Conservation (phyloP, 2,329 filamentous ascomycete species). For the Triangularia setosa region DNA sequence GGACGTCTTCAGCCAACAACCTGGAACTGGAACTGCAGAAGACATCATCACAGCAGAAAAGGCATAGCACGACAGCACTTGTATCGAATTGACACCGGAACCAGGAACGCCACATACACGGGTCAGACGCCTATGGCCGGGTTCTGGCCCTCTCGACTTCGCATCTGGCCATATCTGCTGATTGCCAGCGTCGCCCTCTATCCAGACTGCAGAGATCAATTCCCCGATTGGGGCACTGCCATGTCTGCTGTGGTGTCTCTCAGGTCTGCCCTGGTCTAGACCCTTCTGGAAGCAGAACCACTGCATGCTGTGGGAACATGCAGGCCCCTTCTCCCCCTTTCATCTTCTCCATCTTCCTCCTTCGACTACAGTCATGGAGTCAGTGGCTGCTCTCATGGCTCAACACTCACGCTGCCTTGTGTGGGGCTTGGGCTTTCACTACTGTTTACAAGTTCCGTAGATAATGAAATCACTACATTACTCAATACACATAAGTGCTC, state of each 20-base stretch:
- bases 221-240: background rate
- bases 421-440: background rate
- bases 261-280: background rate
- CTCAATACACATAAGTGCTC: background rate
- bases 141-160: background rate
- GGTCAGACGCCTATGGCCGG: too few species aligned
- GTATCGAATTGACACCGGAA: too few species aligned
- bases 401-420: background rate
- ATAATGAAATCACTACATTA: background rate
- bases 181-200: background rate
- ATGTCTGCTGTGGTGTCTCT: background rate
- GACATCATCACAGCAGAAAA: too few species aligned
- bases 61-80: too few species aligned
- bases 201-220: background rate
- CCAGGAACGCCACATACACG: too few species aligned
- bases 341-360: background rate
- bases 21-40: too few species aligned
- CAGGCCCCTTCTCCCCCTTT: background rate
- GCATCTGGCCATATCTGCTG: background rate
- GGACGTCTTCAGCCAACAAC: too few species aligned
- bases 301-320: background rate
- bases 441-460: background rate
- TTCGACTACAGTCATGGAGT: background rate
- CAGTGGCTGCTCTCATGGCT: background rate
- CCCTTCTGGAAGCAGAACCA: background rate